Percentiles rank a stretch among this genome's conserved stretches.
Evolutionary conservation across 2,329 filamentous ascomycete species (phyloP).

Genomic region (Nemania sp.): DNA sequence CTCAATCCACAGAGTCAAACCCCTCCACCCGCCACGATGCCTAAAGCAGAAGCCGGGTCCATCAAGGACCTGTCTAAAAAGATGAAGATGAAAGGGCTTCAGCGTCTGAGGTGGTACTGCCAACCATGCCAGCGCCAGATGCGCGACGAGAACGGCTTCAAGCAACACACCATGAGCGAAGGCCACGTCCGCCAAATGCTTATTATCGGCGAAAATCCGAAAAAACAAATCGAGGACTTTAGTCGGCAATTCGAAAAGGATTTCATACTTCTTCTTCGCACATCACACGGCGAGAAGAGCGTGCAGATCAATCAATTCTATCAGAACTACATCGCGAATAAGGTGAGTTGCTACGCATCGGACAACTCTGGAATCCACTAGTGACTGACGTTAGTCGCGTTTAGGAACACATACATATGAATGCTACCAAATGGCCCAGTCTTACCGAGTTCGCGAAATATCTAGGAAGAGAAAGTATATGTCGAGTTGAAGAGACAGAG

Average conservation of each 20-base stretch:
- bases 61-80: constrained; percentile 91
- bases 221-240: constrained; percentile 81
- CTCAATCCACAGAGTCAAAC: no score
- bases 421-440: constrained; percentile 84
- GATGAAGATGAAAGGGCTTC: constrained; percentile 78
- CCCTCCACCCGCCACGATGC: constrained; percentile 74
- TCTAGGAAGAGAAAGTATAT: constrained; percentile 83
- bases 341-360: constrained; percentile 39
- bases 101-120: constrained; percentile 90
- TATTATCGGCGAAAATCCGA: constrained; percentile 82
- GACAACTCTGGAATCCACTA: neutral
- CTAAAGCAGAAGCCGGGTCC: constrained; percentile 86
- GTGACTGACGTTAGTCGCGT: neutral
- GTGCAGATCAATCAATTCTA: constrained; percentile 93
- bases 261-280: constrained; percentile 76
- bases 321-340: constrained; percentile 87
- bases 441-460: constrained; percentile 89
- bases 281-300: constrained; percentile 86
- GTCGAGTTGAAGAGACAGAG: constrained; percentile 83
- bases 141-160: constrained; percentile 70
- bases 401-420: constrained; percentile 84
- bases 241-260: constrained; percentile 79
- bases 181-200: constrained; percentile 74
- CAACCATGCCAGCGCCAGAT: constrained; percentile 66
- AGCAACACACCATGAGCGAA: constrained; percentile 71